Percentiles rank a stretch among this genome's conserved stretches.
phyloP scores from a whole-genome alignment of 2,329 filamentous ascomycete species.

The Phoma sp. region DNA sequence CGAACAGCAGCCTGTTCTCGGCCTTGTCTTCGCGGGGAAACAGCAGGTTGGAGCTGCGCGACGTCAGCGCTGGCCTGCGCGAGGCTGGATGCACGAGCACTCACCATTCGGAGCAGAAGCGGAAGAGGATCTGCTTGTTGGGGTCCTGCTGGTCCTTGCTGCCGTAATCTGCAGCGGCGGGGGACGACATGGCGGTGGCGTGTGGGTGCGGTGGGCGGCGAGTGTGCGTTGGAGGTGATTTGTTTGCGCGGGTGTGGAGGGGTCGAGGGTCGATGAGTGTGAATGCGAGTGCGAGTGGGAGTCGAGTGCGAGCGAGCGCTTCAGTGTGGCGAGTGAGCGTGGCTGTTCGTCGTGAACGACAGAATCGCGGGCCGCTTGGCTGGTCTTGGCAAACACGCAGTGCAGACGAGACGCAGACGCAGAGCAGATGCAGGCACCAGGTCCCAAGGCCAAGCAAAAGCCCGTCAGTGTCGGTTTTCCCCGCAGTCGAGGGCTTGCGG shows the following conservation, averaged over 20 bases:
- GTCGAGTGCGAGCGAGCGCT: not conserved
- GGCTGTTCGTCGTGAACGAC: not conserved
- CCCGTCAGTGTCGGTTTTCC: slow-evolving; percentile 17
- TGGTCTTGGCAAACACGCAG: slow-evolving; percentile 14
- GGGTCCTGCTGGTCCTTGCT: slow-evolving; percentile 27
- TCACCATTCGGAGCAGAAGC: slow-evolving; percentile 96
- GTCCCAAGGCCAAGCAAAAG: not conserved
- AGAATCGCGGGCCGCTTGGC: not conserved
- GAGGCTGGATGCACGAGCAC: slow-evolving; percentile 19
- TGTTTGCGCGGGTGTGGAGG: not conserved
- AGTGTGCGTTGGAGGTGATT: not conserved
- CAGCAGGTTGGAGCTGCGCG: slow-evolving; percentile 84
- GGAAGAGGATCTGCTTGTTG: slow-evolving; percentile 82
- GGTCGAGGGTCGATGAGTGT: not conserved
- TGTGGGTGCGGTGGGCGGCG: not conserved
- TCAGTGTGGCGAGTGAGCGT: not conserved
- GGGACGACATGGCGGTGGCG: slow-evolving; percentile 42
- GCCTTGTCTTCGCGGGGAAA: slow-evolving; percentile 94
- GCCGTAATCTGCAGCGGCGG: slow-evolving; percentile 33
- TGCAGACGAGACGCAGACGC: no score
- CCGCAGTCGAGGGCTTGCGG: slow-evolving; percentile 26
- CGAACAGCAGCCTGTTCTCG: slow-evolving; percentile 86
- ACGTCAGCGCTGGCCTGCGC: slow-evolving; percentile 2
- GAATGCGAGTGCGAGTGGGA: not conserved
- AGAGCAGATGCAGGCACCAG: slow-evolving; percentile 2